These are phyloP conservation scores for Berkeleyomyces rouxiae DNA, from an alignment of 2,329 filamentous ascomycete species.

Conservation along the genomic window DNA sequence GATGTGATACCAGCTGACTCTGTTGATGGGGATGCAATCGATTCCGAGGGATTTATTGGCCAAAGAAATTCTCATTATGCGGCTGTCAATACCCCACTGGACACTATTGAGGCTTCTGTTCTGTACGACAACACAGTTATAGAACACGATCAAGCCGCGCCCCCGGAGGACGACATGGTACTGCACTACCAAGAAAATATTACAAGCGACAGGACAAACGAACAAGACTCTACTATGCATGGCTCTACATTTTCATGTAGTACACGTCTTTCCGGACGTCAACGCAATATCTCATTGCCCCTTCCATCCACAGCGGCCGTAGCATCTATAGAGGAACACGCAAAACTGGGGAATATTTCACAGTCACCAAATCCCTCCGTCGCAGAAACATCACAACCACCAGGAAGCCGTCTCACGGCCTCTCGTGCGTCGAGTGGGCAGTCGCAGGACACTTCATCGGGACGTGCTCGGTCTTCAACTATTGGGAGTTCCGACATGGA, in stretches of 20 bases:
- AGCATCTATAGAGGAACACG: constrained; percentile 9
- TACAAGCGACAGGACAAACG: neutral
- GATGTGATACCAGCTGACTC: neutral
- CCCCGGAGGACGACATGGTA: neutral
- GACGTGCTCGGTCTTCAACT: constrained; percentile 33
- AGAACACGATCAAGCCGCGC: constrained; percentile 2
- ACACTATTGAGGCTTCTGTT: constrained; percentile 13
- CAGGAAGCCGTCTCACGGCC: constrained; percentile 19
- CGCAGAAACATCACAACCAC: neutral
- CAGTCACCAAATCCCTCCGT: constrained; percentile 26
- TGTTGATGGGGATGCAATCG: neutral
- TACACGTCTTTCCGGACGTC: neutral
- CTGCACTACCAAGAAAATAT: neutral
- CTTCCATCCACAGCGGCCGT: neutral
- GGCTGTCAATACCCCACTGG: constrained; percentile 6
- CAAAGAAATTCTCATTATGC: constrained; percentile 8
- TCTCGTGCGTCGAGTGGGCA: constrained; percentile 7
- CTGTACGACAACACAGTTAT: constrained; percentile 9
- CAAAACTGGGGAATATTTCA: constrained; percentile 12
- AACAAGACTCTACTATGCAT: neutral
- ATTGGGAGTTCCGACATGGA: constrained; percentile 56
- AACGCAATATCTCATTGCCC: constrained; percentile 15
- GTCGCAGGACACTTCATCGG: constrained; percentile 14
- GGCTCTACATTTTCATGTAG: neutral
- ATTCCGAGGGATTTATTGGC: neutral